Base-by-base conservation (phyloP, 2,329 filamentous ascomycete genomes). In the Monosporascus sp. region DNA sequence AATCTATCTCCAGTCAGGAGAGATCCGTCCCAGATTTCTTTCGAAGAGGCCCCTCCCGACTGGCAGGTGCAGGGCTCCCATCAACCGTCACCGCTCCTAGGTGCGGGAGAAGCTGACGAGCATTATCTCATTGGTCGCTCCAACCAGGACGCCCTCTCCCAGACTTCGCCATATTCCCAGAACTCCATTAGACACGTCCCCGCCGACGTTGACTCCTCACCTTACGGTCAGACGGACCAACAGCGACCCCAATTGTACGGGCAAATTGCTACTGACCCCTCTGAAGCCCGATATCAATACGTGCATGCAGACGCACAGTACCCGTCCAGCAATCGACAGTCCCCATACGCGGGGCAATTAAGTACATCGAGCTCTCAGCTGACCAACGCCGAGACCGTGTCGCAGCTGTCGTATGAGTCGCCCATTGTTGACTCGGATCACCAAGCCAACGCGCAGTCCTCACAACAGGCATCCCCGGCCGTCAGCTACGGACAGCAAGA, bases 381-480 rank as follows among this genome's bases (percentile, higher is more conserved):
- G 38, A 72, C 72, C 52, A 85, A 83, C 62, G 70, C 80, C 27
- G 83, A 86, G 66, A 83, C 82, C 5, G 68, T 82, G 38, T 86
- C 82, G 7, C 82, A 85, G 67, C 66, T 83, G 60, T 86, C 83
- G 64, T 77, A 80, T 73, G 83, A 86, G 54, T 85, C 82, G 36
- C 78, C 77, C 37, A 66, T 76, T 18, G 71, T 73, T 43, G 81
- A 83, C 57, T 72, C 72, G 39, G 79, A 81, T 55, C 70, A 72
- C 47, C 64, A 72, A 56, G 65, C 69, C 57, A 72, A 71, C 58
- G 62, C 72, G 50, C 74, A 78, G 36, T 72, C 74, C 50, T 65
- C 70, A 48, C 75, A 46, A 27, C 43, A 77, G 57, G 66, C 68
- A n/a, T 73, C 75, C 11, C 71, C 77, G 25, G 70, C 72, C 52